Conservation (phyloP, 306 rosid species). For the Vachellia pachyceras region DNA sequence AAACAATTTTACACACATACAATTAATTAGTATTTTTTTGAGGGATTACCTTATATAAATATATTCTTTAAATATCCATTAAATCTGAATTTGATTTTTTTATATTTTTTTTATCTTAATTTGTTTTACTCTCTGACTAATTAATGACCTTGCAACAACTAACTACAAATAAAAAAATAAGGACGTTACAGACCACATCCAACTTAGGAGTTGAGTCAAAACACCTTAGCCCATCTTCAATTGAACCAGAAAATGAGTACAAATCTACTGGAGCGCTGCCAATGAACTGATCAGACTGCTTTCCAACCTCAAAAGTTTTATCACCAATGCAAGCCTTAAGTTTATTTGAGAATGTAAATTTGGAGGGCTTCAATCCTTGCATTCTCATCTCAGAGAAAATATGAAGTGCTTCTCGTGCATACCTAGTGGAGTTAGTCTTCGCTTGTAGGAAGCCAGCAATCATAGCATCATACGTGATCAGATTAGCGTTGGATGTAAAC, state of each 20-base stretch:
- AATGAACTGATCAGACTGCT: neutral
- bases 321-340: neutral
- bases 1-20: no score
- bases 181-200: no score
- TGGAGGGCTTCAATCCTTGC: neutral
- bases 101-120: no score
- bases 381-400: neutral
- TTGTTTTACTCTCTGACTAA: no score
- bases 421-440: neutral
- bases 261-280: neutral
- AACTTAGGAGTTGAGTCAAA: neutral
- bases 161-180: no score
- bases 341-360: neutral
- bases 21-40: no score
- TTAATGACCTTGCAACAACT: no score
- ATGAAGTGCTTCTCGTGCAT: neutral
- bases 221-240: neutral
- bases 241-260: neutral
- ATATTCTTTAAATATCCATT: no score
- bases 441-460: neutral
- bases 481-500: neutral
- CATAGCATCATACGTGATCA: neutral
- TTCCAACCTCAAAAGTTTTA: neutral
- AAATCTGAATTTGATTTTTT: no score
- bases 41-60: no score